A percentile compares a stretch with the other conserved stretches of the same genome.
These are phyloP conservation scores for Debaryomyces sp. DNA, from an alignment of 1,139 yeast genomes.

Conservation along the genomic window DNA sequence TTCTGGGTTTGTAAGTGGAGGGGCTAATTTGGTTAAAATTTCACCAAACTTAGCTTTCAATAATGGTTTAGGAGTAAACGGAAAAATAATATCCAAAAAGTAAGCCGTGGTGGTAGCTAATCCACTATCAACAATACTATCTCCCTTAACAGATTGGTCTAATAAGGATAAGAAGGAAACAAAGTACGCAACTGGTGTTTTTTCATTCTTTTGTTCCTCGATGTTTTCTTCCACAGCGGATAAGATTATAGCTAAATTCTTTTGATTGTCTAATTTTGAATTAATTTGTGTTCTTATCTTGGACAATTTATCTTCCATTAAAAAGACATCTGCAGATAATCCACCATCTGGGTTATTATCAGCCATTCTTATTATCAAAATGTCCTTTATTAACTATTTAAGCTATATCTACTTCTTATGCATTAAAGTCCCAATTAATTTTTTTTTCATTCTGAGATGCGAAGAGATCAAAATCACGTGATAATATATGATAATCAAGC, in stretches of 20 bases:
- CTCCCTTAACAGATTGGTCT: conserved; percentile 68
- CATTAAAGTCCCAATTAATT: background rate
- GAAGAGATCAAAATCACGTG: conserved; percentile 13
- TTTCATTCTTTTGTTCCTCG: conserved; percentile 64
- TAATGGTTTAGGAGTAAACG: conserved; percentile 69
- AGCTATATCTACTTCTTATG: background rate
- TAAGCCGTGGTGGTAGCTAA: conserved; percentile 80
- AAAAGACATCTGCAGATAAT: conserved; percentile 37
- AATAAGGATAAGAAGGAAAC: conserved; percentile 80
- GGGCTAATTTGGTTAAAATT: conserved; percentile 78
- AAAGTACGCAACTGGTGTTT: conserved; percentile 74
- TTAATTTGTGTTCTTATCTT: conserved; percentile 70
- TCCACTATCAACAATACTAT: conserved; percentile 55
- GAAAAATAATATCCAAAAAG: conserved; percentile 77
- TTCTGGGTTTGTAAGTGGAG: conserved; percentile 67
- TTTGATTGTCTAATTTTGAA: conserved; percentile 84
- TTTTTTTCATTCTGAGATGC: conserved; percentile 12
- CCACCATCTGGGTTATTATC: conserved; percentile 53
- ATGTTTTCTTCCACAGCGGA: conserved; percentile 91
- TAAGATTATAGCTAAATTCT: conserved; percentile 69
- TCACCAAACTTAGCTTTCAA: conserved; percentile 75
- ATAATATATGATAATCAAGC: conserved; percentile 28
- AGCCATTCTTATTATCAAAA: conserved; percentile 14
- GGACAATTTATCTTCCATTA: conserved; percentile 67
- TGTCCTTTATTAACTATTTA: conserved; percentile 3